These are phyloP conservation scores for Nepenthes alata DNA, from an alignment of 179 eudicot genomes.

Conservation along the genomic window DNA sequence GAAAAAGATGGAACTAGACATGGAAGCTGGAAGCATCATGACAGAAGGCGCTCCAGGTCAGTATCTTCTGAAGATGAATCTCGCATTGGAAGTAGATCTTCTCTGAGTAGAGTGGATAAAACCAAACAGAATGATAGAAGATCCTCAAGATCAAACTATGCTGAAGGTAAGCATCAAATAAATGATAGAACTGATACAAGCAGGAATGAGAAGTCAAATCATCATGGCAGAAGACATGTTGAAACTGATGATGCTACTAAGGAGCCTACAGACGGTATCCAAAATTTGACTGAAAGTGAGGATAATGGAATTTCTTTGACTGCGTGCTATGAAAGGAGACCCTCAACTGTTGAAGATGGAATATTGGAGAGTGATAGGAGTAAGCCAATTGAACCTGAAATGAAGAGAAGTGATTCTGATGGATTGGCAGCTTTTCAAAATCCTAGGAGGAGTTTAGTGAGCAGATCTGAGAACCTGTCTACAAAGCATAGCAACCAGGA, in stretches of 20 bases:
- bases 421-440: conserved; percentile 12
- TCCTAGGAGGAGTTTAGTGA: conserved; percentile 4
- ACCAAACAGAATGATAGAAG: conserved; percentile 35
- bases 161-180: conserved; percentile 22
- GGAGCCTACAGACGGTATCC: conserved; percentile 19
- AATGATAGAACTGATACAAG: conserved; percentile 18
- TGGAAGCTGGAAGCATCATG: conserved; percentile 36
- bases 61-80: conserved; percentile 44
- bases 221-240: conserved; percentile 18
- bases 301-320: conserved; percentile 7
- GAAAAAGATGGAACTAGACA: conserved; percentile 28
- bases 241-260: conserved; percentile 22
- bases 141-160: conserved; percentile 47
- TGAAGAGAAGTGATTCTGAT: conserved; percentile 18
- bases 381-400: conserved; percentile 8
- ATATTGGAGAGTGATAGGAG: conserved; percentile 15
- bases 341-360: conserved; percentile 10
- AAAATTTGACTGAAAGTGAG: too few relatives aligned
- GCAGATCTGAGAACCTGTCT: conserved; percentile 9
- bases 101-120: conserved; percentile 34
- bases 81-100: conserved; percentile 30
- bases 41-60: conserved; percentile 62
- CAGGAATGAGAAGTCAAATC: conserved; percentile 17
- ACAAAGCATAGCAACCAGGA: conserved; percentile 4
- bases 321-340: conserved; percentile 7